Conservation (phyloP, 2,329 filamentous ascomycete species). For the Microdochium paspali region DNA sequence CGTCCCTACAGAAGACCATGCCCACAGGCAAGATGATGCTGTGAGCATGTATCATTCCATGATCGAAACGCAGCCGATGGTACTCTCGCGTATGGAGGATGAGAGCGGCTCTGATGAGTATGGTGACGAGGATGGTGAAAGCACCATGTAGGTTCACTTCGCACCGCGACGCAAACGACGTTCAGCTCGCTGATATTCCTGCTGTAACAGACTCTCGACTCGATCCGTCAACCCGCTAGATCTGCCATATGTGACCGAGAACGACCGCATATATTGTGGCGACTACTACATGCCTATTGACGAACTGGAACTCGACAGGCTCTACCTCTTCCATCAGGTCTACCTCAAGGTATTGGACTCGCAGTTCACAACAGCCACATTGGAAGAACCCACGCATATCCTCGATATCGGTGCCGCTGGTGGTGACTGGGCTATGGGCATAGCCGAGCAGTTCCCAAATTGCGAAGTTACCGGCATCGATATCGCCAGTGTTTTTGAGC, state of each 20-base stretch:
- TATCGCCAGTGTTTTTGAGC: slow-evolving; percentile 49
- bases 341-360: slow-evolving; percentile 42
- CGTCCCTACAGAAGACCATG: not conserved
- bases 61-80: not conserved
- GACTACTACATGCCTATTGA: slow-evolving; percentile 60
- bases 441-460: slow-evolving; percentile 41
- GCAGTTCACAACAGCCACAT: slow-evolving; percentile 31
- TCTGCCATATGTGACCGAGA: slow-evolving; percentile 48
- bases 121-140: not conserved
- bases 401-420: slow-evolving; percentile 53
- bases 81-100: not conserved
- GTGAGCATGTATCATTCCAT: not conserved
- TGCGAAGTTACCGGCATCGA: slow-evolving; percentile 51
- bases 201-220: slow-evolving; percentile 23
- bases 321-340: slow-evolving; percentile 54
- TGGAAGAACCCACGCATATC: slow-evolving; percentile 31
- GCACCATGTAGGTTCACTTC: not conserved
- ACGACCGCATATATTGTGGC: slow-evolving; percentile 53
- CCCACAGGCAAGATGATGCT: not conserved
- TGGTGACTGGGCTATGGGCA: slow-evolving; percentile 41
- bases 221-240: slow-evolving; percentile 39
- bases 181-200: too few relatives aligned
- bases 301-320: slow-evolving; percentile 52
- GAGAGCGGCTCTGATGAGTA: not conserved
- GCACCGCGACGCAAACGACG: not conserved